Evolutionary conservation across 2,329 filamentous ascomycete genomes (phyloP).

Genomic region (Pestalotiopsis sp.): DNA sequence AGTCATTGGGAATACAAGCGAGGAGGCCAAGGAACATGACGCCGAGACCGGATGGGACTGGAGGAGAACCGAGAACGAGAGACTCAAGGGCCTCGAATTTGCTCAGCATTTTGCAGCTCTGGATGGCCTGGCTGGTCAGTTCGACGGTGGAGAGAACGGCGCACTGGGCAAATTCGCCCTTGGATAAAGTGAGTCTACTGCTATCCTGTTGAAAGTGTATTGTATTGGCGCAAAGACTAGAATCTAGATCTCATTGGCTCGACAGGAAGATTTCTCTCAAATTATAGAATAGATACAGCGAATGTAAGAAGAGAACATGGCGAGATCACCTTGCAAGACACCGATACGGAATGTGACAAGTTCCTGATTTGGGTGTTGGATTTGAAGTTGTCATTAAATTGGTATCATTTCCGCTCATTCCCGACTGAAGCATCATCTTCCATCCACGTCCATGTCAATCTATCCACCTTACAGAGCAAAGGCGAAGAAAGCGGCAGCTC

Average conservation of each 20-base stretch:
- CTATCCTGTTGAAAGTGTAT: not conserved
- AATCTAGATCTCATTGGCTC: not conserved
- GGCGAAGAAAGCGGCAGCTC: slow-evolving; percentile 31
- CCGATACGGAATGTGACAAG: not conserved
- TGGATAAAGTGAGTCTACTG: slow-evolving; percentile 29
- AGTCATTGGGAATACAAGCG: slow-evolving; percentile 38
- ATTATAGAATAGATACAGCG: slow-evolving; percentile 1
- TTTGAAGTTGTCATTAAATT: slow-evolving; percentile 1
- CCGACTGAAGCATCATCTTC: not conserved
- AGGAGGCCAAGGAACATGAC: slow-evolving; percentile 40
- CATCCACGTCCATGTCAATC: not conserved
- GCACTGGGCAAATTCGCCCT: slow-evolving; percentile 53
- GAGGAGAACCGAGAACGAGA: slow-evolving; percentile 57
- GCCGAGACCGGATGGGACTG: slow-evolving; percentile 56
- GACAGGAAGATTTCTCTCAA: not conserved
- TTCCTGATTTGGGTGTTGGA: not conserved
- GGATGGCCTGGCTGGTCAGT: slow-evolving; percentile 54
- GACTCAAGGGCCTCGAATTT: slow-evolving; percentile 57
- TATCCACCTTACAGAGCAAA: slow-evolving; percentile 30
- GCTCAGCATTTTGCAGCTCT: slow-evolving; percentile 60
- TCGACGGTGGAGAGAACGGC: slow-evolving; percentile 56
- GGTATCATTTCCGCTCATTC: not conserved
- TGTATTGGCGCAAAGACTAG: not conserved
- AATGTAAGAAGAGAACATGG: slow-evolving; percentile 16
- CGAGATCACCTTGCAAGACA: not conserved